These are phyloP conservation scores for Orbilia javanica DNA, from an alignment of 2,329 filamentous ascomycete species.

Conservation along the genomic window DNA sequence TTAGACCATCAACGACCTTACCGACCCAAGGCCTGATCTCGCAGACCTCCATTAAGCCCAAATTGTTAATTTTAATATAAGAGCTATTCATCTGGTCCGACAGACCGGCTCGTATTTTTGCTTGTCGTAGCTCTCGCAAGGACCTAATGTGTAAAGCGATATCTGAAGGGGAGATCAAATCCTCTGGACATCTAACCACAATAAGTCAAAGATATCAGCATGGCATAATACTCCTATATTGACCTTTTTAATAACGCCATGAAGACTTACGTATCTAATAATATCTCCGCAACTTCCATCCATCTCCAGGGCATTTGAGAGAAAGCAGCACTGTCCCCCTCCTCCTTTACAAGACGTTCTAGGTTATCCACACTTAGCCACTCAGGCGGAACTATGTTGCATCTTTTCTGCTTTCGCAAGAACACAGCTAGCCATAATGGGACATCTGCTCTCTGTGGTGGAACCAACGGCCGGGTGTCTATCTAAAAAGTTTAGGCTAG, in stretches of 20 bases:
- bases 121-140: slow-evolving; percentile 85
- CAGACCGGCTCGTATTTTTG: slow-evolving; percentile 84
- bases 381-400: slow-evolving; percentile 89
- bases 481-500: slow-evolving; percentile 73
- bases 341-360: slow-evolving; percentile 80
- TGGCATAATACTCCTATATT: slow-evolving; percentile 59
- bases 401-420: slow-evolving; percentile 91
- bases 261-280: slow-evolving; percentile 75
- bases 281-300: slow-evolving; percentile 88
- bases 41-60: slow-evolving; percentile 92
- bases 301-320: slow-evolving; percentile 92
- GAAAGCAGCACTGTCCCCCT: slow-evolving; percentile 81
- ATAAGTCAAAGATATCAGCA: slow-evolving; percentile 75
- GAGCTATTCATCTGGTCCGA: slow-evolving; percentile 69
- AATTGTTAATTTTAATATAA: slow-evolving; percentile 73
- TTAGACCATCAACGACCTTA: slow-evolving; percentile 87
- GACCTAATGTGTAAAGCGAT: slow-evolving; percentile 70
- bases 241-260: slow-evolving; percentile 63
- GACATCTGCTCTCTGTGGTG: slow-evolving; percentile 81
- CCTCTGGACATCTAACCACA: slow-evolving; percentile 65
- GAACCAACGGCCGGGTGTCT: slow-evolving; percentile 78
- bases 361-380: slow-evolving; percentile 87
- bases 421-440: slow-evolving; percentile 96
- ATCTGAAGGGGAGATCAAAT: slow-evolving; percentile 42
- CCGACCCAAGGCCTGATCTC: slow-evolving; percentile 86